A percentile compares a stretch with the other conserved stretches of the same genome.
Evolutionary conservation across 2,329 filamentous ascomycete genomes (phyloP).

Genomic region (Tolypocladium album): DNA sequence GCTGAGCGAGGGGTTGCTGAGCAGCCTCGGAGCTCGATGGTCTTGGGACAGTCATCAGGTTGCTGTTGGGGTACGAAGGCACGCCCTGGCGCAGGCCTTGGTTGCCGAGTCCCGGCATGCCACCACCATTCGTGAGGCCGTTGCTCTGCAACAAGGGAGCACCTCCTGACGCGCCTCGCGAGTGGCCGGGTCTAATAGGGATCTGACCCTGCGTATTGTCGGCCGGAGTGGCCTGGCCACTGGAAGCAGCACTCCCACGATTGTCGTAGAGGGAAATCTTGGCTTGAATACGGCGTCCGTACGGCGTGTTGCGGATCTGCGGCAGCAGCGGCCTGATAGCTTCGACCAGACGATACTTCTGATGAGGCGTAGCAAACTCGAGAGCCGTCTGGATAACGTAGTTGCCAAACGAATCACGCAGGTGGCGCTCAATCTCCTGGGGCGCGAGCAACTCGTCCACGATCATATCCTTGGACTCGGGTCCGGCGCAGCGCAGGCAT

Average conservation of each 20-base stretch:
- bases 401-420: slow-evolving; percentile 91
- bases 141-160: slow-evolving; percentile 23
- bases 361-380: slow-evolving; percentile 66
- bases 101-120: slow-evolving; percentile 8
- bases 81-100: slow-evolving; percentile 20
- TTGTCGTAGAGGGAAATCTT: slow-evolving; percentile 63
- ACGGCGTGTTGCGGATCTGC: slow-evolving; percentile 78
- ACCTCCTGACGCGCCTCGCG: slow-evolving; percentile 30
- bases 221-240: slow-evolving; percentile 39
- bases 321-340: slow-evolving; percentile 76
- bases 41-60: slow-evolving; percentile 19
- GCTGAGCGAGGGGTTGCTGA: slow-evolving; percentile 12
- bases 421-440: slow-evolving; percentile 73
- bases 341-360: slow-evolving; percentile 69
- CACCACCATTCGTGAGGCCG: slow-evolving; percentile 13
- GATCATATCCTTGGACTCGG: slow-evolving; percentile 65
- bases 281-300: slow-evolving; percentile 84
- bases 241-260: slow-evolving; percentile 29
- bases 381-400: slow-evolving; percentile 97
- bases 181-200: slow-evolving; percentile 31
- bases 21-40: slow-evolving; percentile 13
- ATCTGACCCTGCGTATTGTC: slow-evolving; percentile 46
- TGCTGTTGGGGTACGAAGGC: slow-evolving; percentile 21
- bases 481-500: slow-evolving; percentile 73
- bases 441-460: slow-evolving; percentile 69